Evolutionary conservation across 495 filamentous ascomycete species (phyloP).

Genomic region (Hyphodiscus hymeniophilus): DNA sequence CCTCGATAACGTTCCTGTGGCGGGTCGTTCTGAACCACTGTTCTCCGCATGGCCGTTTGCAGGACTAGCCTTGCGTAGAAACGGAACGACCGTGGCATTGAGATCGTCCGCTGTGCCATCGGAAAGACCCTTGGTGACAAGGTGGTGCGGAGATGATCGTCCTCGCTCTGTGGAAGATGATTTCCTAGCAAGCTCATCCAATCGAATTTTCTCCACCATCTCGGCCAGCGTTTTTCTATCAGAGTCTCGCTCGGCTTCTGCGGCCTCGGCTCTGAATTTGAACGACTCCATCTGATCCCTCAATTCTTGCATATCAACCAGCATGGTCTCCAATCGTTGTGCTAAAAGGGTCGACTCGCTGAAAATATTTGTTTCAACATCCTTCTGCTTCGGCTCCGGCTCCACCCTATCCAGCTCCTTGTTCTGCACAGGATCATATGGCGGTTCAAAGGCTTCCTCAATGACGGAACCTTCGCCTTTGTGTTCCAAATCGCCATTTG

Average conservation of each 20-base stretch:
- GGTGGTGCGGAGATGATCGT: conserved; percentile 2
- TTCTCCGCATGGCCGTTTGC: conserved; percentile 33
- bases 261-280: conserved; percentile 66
- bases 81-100: neutral
- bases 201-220: conserved; percentile 77
- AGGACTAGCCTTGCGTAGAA: conserved; percentile 14
- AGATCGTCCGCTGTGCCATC: conserved; percentile 3
- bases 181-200: conserved; percentile 45
- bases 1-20: conserved; percentile 23
- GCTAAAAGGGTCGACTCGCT: conserved; percentile 43
- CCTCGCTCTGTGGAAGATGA: conserved; percentile 21
- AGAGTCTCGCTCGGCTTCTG: conserved; percentile 62
- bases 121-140: neutral
- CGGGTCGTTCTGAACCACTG: conserved; percentile 24
- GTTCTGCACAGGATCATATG: conserved; percentile 1
- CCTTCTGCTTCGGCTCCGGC: conserved; percentile 29
- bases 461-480: conserved; percentile 18
- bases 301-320: conserved; percentile 75
- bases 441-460: conserved; percentile 30
- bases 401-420: conserved; percentile 9
- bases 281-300: conserved; percentile 72
- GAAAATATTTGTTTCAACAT: conserved; percentile 21
- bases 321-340: conserved; percentile 67
- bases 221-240: conserved; percentile 70
- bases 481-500: conserved; percentile 20